These are phyloP conservation scores for Falciphora oryzae DNA, from an alignment of 2,329 filamentous ascomycete genomes.

Conservation along the genomic window DNA sequence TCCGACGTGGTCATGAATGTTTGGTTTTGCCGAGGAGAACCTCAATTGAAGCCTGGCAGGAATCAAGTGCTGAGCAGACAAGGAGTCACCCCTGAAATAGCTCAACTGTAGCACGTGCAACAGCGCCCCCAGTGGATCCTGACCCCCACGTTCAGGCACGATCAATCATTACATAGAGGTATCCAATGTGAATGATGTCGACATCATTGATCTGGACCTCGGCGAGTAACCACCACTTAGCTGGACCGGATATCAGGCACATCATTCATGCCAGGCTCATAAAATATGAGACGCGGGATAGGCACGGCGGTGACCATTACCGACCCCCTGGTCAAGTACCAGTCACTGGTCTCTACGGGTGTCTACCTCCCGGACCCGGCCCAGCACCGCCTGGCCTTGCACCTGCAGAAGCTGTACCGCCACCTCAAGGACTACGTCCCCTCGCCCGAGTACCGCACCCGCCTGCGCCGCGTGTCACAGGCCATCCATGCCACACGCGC, in stretches of 20 bases:
- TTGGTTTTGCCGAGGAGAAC: too few relatives aligned
- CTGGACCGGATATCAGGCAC: not conserved
- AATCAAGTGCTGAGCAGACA: not conserved
- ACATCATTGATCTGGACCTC: too few relatives aligned
- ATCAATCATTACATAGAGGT: too few relatives aligned
- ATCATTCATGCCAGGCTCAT: not conserved
- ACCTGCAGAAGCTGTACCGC: slow-evolving; percentile 71
- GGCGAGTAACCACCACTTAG: too few relatives aligned
- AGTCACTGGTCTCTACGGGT: slow-evolving; percentile 61
- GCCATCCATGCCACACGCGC: slow-evolving; percentile 32
- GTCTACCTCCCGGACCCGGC: slow-evolving; percentile 63
- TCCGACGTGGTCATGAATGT: too few relatives aligned
- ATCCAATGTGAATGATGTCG: too few relatives aligned
- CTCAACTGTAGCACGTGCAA: not conserved
- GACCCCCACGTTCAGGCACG: too few relatives aligned
- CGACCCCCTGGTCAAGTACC: slow-evolving; percentile 73
- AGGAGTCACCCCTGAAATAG: not conserved
- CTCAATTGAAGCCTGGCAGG: too few relatives aligned
- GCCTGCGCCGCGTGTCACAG: slow-evolving; percentile 54
- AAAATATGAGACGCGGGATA: not conserved
- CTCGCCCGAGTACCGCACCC: slow-evolving; percentile 59
- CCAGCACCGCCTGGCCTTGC: slow-evolving; percentile 67
- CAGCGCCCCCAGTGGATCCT: not conserved
- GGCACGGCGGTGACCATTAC: slow-evolving; percentile 50
- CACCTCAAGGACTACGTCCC: slow-evolving; percentile 75